Evolutionary conservation across 2,329 filamentous ascomycete genomes (phyloP).

Genomic region (Paecilomyces formosus): DNA sequence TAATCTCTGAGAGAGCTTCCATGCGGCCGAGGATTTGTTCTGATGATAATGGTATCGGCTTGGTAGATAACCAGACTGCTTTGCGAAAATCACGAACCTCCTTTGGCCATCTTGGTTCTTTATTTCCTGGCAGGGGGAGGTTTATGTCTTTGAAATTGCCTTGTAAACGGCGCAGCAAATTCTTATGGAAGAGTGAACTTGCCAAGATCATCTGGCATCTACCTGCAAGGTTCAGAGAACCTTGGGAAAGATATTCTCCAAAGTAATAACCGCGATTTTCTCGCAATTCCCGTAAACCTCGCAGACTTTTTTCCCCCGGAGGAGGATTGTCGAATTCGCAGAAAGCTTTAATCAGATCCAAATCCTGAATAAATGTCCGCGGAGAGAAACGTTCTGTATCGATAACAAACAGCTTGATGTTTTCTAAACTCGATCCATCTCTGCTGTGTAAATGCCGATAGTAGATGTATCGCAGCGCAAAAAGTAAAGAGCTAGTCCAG

Average conservation of each 20-base stretch:
- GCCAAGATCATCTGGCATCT: slow-evolving; percentile 8
- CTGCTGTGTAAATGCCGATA: slow-evolving; percentile 6
- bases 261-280: slow-evolving; percentile 3
- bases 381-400: slow-evolving; percentile 7
- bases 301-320: not conserved
- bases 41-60: too few relatives aligned
- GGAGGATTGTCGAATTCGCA: slow-evolving; percentile 4
- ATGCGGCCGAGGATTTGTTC: too few relatives aligned
- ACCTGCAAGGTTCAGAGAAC: slow-evolving; percentile 9
- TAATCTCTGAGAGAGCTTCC: too few relatives aligned
- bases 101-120: too few relatives aligned
- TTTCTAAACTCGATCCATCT: slow-evolving; percentile 6
- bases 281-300: not conserved
- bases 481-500: slow-evolving; percentile 11
- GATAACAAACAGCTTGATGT: slow-evolving; percentile 11
- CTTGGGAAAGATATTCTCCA: slow-evolving; percentile 14
- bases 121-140: too few relatives aligned
- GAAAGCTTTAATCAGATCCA: slow-evolving; percentile 11
- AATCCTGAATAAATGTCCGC: slow-evolving; percentile 10
- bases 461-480: slow-evolving; percentile 13
- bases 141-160: too few relatives aligned
- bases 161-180: too few relatives aligned
- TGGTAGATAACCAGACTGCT: too few relatives aligned
- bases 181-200: too few relatives aligned
- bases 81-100: too few relatives aligned